Base-by-base conservation (phyloP, 2,329 filamentous ascomycete species). In the Xylariaceae sp. region DNA sequence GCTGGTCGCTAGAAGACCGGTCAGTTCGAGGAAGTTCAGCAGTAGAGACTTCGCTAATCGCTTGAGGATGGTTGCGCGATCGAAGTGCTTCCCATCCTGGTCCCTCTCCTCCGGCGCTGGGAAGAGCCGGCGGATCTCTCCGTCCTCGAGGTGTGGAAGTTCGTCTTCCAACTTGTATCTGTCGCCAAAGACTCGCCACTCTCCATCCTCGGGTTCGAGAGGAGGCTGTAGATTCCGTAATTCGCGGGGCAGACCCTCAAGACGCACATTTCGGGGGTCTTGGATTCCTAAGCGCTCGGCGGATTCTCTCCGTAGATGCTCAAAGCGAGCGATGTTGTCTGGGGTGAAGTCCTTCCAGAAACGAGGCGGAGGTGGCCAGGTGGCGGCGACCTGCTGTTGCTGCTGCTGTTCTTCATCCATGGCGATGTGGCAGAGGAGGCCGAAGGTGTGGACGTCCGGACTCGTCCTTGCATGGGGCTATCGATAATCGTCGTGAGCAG, bases 271-370 rank as follows among this genome's bases (percentile, higher is more conserved):
- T 2, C 68, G 61, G 3, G 67, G 55, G 47, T 68, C 57, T 16
- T 65, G 58, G 34, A 55, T 68, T 56, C 53, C 63, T 7, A 52
- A 52, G 10, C 66, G 63, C 10, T 70, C 68, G 29, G 71, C 67
- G 53, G 74, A 68, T 1, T 72, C 63, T 43, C 69, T 68, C 47
- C 73, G 75, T 13, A 81, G 62, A 19, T 72, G 69, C 5, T 74
- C 70, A 51, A 80, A 71, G 3, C 82, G 83, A 13, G 81, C 72
- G 49, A 89, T 65, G 66, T 92, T 95, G 26, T 87, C 83, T 2
- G 83, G 70, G 0, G 89, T 96, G 72, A 97, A 97, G 69, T 88
- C 80, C 62, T 87, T 86, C 85, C 89, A 97, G 74, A 96, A 95
- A 0, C 87, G 85, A 22, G 94, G 94, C 22, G 94, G 94, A 49